Conservation (phyloP, 78 protist genomes). For the Mantamonas sphyraenae region DNA sequence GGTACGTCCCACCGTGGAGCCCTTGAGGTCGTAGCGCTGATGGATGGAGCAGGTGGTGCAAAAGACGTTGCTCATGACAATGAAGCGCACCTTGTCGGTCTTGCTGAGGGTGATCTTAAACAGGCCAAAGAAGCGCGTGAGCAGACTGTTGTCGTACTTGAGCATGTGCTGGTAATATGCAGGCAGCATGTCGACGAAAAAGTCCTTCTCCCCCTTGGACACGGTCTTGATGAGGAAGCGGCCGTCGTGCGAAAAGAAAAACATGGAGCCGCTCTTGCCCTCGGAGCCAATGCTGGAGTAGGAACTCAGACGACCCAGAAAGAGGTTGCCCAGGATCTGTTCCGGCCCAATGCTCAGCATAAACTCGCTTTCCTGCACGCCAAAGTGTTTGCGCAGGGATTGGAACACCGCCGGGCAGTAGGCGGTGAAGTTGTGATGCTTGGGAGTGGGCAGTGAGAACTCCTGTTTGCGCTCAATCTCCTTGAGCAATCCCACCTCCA, state of each 20-base stretch:
- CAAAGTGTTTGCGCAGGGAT: slow-evolving; percentile 12
- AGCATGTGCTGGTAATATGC: slow-evolving; percentile 8
- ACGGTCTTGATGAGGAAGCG: slow-evolving; percentile 36
- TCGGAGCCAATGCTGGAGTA: not conserved
- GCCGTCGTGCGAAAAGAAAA: slow-evolving; percentile 30
- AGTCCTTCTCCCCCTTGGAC: not conserved
- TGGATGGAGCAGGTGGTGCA: not conserved
- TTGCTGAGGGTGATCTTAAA: not conserved
- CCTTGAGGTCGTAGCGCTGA: slow-evolving; percentile 46
- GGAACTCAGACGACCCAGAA: slow-evolving; percentile 24
- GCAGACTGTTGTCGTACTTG: slow-evolving; percentile 17
- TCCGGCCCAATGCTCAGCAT: slow-evolving; percentile 14
- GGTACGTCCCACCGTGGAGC: slow-evolving; percentile 1
- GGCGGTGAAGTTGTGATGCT: too few species aligned
- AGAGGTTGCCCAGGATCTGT: slow-evolving; percentile 35
- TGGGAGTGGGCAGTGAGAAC: too few species aligned
- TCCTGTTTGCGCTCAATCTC: too few species aligned
- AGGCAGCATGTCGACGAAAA: not conserved
- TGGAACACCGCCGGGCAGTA: slow-evolving; percentile 22
- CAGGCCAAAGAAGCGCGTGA: slow-evolving; percentile 25
- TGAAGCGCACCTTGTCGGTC: not conserved
- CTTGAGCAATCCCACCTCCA: too few species aligned
- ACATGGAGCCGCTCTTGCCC: slow-evolving; percentile 44
- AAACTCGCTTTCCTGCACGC: slow-evolving; percentile 10
- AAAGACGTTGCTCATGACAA: slow-evolving; percentile 43